A percentile compares a stretch with the other conserved stretches of the same genome.
Conservation (phyloP, 768 basidiomycete genomes). For the Candolleomyces aberdarensis region DNA sequence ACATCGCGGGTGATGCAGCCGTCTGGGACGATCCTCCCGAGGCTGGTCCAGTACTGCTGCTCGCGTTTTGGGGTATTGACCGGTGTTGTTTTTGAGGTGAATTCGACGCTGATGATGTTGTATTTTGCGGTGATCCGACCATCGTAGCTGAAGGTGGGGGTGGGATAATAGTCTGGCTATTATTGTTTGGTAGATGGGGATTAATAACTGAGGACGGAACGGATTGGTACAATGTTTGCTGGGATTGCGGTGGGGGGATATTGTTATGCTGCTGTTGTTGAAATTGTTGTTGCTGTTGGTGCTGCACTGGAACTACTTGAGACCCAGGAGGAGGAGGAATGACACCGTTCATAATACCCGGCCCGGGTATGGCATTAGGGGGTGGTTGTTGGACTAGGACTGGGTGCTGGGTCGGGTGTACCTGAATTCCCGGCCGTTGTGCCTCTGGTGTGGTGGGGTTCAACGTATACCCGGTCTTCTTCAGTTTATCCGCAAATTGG, state of each 20-base stretch:
- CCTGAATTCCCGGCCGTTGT: slow-evolving; percentile 15
- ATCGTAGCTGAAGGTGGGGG: slow-evolving; percentile 22
- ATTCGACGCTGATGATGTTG: slow-evolving; percentile 46
- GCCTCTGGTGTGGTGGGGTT: neutral
- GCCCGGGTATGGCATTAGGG: neutral
- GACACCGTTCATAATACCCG: slow-evolving; percentile 8
- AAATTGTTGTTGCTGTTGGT: slow-evolving; percentile 6
- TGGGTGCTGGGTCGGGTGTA: slow-evolving; percentile 9
- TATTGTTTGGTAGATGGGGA: neutral
- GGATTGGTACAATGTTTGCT: neutral
- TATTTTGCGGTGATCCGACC: slow-evolving; percentile 49
- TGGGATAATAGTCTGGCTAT: slow-evolving; percentile 12
- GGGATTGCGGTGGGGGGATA: neutral
- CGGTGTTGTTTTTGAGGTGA: slow-evolving; percentile 66
- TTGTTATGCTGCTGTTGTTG: neutral
- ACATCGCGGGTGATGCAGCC: slow-evolving; percentile 8
- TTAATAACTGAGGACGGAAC: too few relatives aligned
- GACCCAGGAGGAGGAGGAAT: neutral
- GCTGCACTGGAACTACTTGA: neutral
- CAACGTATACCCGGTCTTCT: slow-evolving; percentile 25
- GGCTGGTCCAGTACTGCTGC: slow-evolving; percentile 26
- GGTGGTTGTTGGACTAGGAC: neutral
- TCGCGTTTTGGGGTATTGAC: slow-evolving; percentile 36
- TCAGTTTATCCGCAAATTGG: slow-evolving; percentile 37
- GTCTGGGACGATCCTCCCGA: slow-evolving; percentile 19